A percentile compares a stretch with the other conserved stretches of the same genome.
phyloP scores from a whole-genome alignment of 352 stramenopile genomes.

The Globisporangium nodosum region DNA sequence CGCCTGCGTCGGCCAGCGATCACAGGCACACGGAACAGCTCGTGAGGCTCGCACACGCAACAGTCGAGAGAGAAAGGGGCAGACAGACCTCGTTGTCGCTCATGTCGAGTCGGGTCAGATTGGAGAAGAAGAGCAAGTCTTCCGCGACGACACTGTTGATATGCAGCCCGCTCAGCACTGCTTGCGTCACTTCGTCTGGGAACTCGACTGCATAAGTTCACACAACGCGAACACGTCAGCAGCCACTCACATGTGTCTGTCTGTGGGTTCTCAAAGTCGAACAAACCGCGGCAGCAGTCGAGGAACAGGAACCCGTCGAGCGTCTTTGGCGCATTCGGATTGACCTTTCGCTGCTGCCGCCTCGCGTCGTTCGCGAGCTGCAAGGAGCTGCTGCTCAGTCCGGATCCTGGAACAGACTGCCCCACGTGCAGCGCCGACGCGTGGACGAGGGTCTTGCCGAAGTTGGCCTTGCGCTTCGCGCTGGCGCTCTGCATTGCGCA shows the following conservation, averaged over 20 bases:
- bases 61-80: background rate
- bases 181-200: conserved; percentile 65
- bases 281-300: conserved; percentile 60
- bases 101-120: conserved; percentile 66
- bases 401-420: background rate
- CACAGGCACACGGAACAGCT: background rate
- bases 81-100: conserved; percentile 70
- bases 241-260: background rate
- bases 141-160: conserved; percentile 63
- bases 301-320: conserved; percentile 78
- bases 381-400: background rate
- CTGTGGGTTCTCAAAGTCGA: background rate
- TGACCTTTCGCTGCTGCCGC: conserved; percentile 6
- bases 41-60: background rate
- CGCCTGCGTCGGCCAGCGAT: conserved; percentile 15
- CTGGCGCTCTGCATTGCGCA: conserved; percentile 13
- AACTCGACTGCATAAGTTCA: conserved; percentile 51
- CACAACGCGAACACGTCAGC: background rate
- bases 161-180: conserved; percentile 49
- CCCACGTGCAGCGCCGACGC: conserved; percentile 17
- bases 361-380: background rate
- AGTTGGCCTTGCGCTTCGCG: conserved; percentile 26
- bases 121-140: conserved; percentile 77
- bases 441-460: conserved; percentile 20
- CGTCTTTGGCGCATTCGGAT: conserved; percentile 31